These are phyloP conservation scores for Tagetes erecta DNA, from an alignment of 129 eudicot genomes.

Conservation along the genomic window DNA sequence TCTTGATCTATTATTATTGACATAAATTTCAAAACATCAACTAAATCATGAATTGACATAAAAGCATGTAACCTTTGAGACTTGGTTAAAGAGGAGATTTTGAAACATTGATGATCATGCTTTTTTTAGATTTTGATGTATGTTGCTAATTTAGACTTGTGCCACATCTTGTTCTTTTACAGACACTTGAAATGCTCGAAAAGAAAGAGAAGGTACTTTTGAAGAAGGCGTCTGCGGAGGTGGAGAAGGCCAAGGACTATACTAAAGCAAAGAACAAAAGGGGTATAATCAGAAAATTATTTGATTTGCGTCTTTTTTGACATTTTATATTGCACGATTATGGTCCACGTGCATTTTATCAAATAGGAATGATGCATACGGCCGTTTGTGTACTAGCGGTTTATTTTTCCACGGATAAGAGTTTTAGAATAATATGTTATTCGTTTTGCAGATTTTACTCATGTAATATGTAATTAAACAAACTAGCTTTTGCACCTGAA, in stretches of 20 bases:
- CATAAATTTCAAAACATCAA: neutral
- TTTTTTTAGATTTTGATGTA: constrained; percentile 8
- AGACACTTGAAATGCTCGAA: constrained; percentile 74
- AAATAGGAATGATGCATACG: neutral
- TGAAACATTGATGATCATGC: constrained; percentile 1
- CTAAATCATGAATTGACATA: neutral
- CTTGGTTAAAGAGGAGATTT: neutral
- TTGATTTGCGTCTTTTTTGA: neutral
- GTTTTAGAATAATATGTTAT: neutral
- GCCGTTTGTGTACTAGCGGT: neutral
- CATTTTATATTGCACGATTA: neutral
- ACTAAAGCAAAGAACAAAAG: constrained; percentile 57
- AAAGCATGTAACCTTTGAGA: neutral
- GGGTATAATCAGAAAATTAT: constrained; percentile 34
- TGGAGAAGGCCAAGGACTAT: constrained; percentile 61
- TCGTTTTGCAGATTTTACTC: neutral
- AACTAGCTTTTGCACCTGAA: neutral
- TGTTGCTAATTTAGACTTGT: neutral
- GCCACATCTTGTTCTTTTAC: constrained; percentile 23
- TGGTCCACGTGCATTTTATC: neutral
- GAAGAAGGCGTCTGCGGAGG: constrained; percentile 64
- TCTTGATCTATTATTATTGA: neutral
- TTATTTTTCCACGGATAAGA: neutral
- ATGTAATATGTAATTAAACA: neutral
- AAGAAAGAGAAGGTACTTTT: constrained; percentile 58